Percentiles rank a stretch among this genome's conserved stretches.
Conservation (phyloP, 2,329 filamentous ascomycete genomes). For the Sporothrix pallida region DNA sequence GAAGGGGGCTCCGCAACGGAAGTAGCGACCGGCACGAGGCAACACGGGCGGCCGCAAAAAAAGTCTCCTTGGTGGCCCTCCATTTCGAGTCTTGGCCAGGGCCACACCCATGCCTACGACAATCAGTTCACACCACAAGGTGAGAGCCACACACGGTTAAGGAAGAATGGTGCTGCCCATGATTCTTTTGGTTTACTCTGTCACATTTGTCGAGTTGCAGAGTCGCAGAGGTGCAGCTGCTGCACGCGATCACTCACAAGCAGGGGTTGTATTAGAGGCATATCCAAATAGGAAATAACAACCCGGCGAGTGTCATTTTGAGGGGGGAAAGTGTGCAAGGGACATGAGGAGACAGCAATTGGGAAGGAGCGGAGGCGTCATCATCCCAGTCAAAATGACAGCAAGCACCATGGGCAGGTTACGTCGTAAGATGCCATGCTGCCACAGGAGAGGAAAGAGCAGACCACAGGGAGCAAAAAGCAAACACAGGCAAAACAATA, state of each 20-base stretch:
- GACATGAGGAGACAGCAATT: neutral
- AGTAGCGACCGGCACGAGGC: slow-evolving; percentile 24
- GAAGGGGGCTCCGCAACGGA: slow-evolving; percentile 21
- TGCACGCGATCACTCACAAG: neutral
- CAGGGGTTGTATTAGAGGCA: neutral
- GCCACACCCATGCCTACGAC: no score
- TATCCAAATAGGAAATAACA: slow-evolving; percentile 20
- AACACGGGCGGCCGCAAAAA: slow-evolving; percentile 22
- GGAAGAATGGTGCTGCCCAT: neutral
- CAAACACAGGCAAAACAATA: neutral
- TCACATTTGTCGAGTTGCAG: neutral
- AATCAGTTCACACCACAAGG: neutral
- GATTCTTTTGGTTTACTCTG: neutral
- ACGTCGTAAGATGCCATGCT: neutral
- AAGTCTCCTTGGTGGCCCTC: neutral
- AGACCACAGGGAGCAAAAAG: neutral
- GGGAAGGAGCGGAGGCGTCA: slow-evolving; percentile 6
- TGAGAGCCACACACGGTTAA: neutral
- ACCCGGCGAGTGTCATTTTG: slow-evolving; percentile 1
- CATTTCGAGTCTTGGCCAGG: neutral
- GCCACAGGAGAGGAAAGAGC: neutral
- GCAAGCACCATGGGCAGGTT: neutral
- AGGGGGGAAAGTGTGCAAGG: neutral
- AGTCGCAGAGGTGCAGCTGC: neutral
- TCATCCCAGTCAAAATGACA: neutral